Evolutionary conservation across 352 stramenopile species (phyloP).

Genomic region (Pythium phragmitis): DNA sequence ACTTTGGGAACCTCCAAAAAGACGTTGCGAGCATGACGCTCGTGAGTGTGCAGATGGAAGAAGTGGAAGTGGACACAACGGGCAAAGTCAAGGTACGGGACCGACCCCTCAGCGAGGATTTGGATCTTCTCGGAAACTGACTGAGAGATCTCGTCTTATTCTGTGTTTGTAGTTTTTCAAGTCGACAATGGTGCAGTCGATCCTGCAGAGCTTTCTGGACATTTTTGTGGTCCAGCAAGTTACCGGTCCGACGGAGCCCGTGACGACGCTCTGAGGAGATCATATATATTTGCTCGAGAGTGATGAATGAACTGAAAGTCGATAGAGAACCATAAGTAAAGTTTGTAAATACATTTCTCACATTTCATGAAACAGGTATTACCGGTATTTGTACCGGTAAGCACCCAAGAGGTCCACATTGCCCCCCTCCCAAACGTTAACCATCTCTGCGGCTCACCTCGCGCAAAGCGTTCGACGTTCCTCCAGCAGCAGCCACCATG

Average conservation of each 20-base stretch:
- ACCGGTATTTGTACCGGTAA: constrained; percentile 16
- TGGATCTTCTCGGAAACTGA: neutral
- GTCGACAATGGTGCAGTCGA: constrained; percentile 17
- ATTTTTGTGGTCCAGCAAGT: constrained; percentile 25
- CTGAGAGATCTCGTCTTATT: neutral
- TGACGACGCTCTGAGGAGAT: constrained; percentile 16
- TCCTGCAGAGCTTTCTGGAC: constrained; percentile 25
- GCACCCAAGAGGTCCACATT: neutral
- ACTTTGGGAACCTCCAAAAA: constrained; percentile 25
- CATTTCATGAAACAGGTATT: neutral
- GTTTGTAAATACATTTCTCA: neutral
- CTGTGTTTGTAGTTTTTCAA: constrained; percentile 21
- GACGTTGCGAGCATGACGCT: constrained; percentile 25
- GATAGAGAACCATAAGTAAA: neutral
- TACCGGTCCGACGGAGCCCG: neutral
- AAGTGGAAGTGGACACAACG: constrained; percentile 18
- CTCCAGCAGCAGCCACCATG: constrained; percentile 32
- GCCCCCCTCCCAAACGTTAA: constrained; percentile 13
- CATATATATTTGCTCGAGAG: no score
- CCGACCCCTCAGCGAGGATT: neutral
- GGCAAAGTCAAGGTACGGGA: constrained; percentile 26
- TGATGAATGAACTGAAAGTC: no score
- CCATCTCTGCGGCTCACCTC: constrained; percentile 1
- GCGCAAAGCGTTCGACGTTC: neutral
- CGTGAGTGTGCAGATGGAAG: constrained; percentile 24